phyloP scores from a whole-genome alignment of 2,329 filamentous ascomycete genomes.

The Lasiodiplodia theobromae region DNA sequence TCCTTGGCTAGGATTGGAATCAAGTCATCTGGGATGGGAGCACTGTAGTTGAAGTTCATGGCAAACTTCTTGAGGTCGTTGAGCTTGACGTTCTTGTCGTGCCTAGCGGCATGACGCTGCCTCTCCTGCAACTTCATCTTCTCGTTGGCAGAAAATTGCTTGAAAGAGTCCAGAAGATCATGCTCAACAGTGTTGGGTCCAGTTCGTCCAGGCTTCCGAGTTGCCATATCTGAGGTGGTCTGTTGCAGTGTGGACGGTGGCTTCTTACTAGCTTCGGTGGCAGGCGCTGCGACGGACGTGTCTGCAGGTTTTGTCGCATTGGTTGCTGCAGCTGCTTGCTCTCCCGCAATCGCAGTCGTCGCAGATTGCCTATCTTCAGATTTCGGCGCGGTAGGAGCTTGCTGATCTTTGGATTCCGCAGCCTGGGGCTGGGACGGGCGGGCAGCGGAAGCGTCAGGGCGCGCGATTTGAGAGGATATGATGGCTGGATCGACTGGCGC shows the following conservation, averaged over 20 bases:
- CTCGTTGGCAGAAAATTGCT: slow-evolving; percentile 68
- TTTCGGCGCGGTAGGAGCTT: slow-evolving; percentile 34
- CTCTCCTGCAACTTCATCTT: slow-evolving; percentile 67
- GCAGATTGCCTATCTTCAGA: slow-evolving; percentile 11
- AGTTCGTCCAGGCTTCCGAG: slow-evolving; percentile 48
- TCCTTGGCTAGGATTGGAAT: slow-evolving; percentile 97
- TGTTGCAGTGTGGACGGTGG: slow-evolving; percentile 17
- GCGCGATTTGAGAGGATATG: slow-evolving; percentile 80
- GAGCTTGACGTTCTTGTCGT: slow-evolving; percentile 89
- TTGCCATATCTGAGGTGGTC: slow-evolving; percentile 28
- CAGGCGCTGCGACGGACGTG: slow-evolving; percentile 34
- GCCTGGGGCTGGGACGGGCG: slow-evolving; percentile 37
- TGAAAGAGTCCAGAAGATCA: slow-evolving; percentile 68
- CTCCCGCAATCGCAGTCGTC: neutral
- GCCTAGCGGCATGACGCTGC: slow-evolving; percentile 60
- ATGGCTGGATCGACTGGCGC: slow-evolving; percentile 87
- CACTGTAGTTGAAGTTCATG: slow-evolving; percentile 90
- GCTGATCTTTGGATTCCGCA: slow-evolving; percentile 31
- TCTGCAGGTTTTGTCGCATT: slow-evolving; percentile 41
- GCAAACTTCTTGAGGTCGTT: slow-evolving; percentile 97
- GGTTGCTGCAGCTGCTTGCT: slow-evolving; percentile 24
- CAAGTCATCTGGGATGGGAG: slow-evolving; percentile 87
- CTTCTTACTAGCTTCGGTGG: slow-evolving; percentile 20
- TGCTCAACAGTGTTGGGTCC: slow-evolving; percentile 65
- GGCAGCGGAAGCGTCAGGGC: slow-evolving; percentile 48